A percentile compares a stretch with the other conserved stretches of the same genome.
Conservation (phyloP, 169 alveolate species). For the Plasmodium ovale region DNA sequence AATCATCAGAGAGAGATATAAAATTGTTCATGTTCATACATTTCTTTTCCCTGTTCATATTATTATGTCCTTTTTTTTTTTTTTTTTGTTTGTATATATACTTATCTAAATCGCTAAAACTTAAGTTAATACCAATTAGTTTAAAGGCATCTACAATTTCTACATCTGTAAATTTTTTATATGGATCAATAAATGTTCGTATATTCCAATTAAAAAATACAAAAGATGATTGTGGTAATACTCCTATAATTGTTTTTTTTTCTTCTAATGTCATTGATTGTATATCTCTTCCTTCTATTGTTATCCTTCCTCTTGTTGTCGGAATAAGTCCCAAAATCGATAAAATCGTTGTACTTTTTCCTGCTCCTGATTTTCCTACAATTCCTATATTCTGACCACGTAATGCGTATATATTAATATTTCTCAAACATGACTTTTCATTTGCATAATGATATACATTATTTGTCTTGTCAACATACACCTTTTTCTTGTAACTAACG, state of each 20-base stretch:
- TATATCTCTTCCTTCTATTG: conserved; percentile 76
- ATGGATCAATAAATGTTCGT: conserved; percentile 79
- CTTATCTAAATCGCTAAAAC: conserved; percentile 30
- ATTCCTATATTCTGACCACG: conserved; percentile 82
- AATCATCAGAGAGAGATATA: conserved; percentile 76
- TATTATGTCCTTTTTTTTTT: neutral
- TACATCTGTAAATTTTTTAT: conserved; percentile 67
- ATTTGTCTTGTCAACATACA: conserved; percentile 15
- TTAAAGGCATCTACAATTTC: conserved; percentile 77
- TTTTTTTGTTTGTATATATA: conserved; percentile 39
- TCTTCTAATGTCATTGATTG: conserved; percentile 19
- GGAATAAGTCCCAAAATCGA: conserved; percentile 79
- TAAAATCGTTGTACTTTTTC: conserved; percentile 79
- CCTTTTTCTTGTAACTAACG: conserved; percentile 60
- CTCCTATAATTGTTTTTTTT: conserved; percentile 76
- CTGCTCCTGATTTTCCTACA: conserved; percentile 83
- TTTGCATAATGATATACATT: conserved; percentile 51
- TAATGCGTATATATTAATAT: conserved; percentile 79
- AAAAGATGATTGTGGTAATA: conserved; percentile 82
- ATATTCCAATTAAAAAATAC: conserved; percentile 79
- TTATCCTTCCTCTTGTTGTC: conserved; percentile 76
- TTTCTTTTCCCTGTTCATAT: neutral
- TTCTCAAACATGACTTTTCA: conserved; percentile 73
- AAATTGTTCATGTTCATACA: conserved; percentile 4
- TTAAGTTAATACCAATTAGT: conserved; percentile 50